Evolutionary conservation across 1,284 basidiomycete species (phyloP).

Genomic region (Fomitopsis betulina): DNA sequence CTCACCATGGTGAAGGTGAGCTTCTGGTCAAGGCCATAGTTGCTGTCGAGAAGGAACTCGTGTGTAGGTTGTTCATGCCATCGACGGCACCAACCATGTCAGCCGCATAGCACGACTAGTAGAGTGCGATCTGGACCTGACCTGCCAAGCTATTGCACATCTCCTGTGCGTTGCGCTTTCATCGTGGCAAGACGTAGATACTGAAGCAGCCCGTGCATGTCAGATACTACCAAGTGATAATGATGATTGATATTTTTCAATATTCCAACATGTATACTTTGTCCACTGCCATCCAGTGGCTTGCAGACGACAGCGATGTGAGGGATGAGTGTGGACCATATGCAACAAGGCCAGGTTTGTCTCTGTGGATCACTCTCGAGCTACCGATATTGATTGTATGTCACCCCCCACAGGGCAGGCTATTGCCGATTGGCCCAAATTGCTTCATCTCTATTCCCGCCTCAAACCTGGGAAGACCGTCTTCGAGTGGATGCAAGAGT

Average conservation of each 20-base stretch:
- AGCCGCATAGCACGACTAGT: constrained; percentile 89
- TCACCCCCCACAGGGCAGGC: constrained; percentile 35
- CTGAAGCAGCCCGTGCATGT: not conserved
- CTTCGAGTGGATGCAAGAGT: constrained; percentile 84
- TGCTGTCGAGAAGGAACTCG: not conserved
- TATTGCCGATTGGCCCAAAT: constrained; percentile 76
- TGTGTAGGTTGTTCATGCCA: constrained; percentile 66
- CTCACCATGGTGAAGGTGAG: constrained; percentile 84
- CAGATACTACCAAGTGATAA: constrained; percentile 92
- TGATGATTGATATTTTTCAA: constrained; percentile 96
- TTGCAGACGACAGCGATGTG: constrained; percentile 80
- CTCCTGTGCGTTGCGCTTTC: constrained; percentile 60
- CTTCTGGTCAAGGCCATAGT: not conserved
- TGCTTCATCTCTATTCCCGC: constrained; percentile 83
- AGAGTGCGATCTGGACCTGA: constrained; percentile 83
- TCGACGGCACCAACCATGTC: constrained; percentile 91
- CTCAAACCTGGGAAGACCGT: constrained; percentile 85
- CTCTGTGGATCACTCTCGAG: not conserved
- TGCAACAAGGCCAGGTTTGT: constrained; percentile 70
- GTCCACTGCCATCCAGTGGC: constrained; percentile 78
- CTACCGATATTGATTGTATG: not conserved
- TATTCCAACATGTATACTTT: constrained; percentile 98
- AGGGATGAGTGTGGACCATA: constrained; percentile 88
- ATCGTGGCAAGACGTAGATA: not conserved
- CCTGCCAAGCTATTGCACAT: constrained; percentile 88